Percentiles rank a stretch among this genome's conserved stretches.
These are phyloP conservation scores for Isabelozyma gotoi DNA, from an alignment of 805 yeast species.

Conservation along the genomic window DNA sequence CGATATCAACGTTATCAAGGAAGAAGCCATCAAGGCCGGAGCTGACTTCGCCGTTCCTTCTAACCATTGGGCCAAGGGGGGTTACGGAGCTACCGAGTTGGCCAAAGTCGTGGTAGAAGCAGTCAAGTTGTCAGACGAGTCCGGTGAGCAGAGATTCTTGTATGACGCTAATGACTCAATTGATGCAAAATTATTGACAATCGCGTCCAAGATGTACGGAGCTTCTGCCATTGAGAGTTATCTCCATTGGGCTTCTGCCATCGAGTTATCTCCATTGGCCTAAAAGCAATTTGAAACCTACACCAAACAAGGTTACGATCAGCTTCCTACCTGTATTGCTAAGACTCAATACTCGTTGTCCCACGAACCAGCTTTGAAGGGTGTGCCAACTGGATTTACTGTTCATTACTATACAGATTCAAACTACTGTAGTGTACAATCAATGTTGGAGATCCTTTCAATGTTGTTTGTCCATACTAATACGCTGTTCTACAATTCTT, in stretches of 20 bases:
- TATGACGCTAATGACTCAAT: slow-evolving; percentile 72
- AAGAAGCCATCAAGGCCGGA: slow-evolving; percentile 86
- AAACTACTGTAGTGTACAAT: too few species aligned
- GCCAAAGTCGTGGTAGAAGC: slow-evolving; percentile 84
- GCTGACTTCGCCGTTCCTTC: slow-evolving; percentile 89
- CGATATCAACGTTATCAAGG: slow-evolving; percentile 77
- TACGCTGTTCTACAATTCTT: too few species aligned
- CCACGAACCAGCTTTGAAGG: slow-evolving; percentile 89
- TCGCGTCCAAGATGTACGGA: slow-evolving; percentile 90
- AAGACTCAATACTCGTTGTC: slow-evolving; percentile 96
- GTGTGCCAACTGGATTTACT: slow-evolving; percentile 91
- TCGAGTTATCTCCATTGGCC: slow-evolving; percentile 83
- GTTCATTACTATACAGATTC: too few species aligned
- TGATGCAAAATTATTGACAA: slow-evolving; percentile 74
- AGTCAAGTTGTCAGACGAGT: slow-evolving; percentile 35
- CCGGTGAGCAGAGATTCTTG: slow-evolving; percentile 50
- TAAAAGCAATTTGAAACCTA: slow-evolving; percentile 76
- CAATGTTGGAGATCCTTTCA: too few species aligned
- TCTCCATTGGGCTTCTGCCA: too few species aligned
- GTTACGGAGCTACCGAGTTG: slow-evolving; percentile 79
- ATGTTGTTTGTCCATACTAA: too few species aligned
- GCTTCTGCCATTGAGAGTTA: slow-evolving; percentile 78
- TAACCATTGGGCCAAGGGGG: slow-evolving; percentile 96
- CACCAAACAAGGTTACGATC: slow-evolving; percentile 83
- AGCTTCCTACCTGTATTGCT: slow-evolving; percentile 94